A percentile compares a stretch with the other conserved stretches of the same genome.
Evolutionary conservation across 2,329 filamentous ascomycete species (phyloP).

Genomic region (Sporothrix curviconia): DNA sequence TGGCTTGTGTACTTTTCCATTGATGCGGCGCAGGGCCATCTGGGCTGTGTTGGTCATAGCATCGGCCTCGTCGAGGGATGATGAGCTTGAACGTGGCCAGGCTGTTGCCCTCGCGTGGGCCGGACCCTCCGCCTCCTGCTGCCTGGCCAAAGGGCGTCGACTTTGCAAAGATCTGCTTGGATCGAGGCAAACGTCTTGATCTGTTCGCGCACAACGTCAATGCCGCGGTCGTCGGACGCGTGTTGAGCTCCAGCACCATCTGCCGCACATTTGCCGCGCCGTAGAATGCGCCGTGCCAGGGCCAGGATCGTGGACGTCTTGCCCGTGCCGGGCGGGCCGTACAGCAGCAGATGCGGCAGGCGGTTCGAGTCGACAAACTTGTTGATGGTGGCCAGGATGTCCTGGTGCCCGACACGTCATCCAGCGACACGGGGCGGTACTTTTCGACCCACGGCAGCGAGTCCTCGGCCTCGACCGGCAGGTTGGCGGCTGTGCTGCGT

Average conservation of each 20-base stretch:
- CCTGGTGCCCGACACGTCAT: conserved; percentile 95
- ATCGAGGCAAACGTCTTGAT: conserved; percentile 99
- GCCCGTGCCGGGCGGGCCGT: conserved; percentile 91
- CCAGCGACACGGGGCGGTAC: conserved; percentile 80
- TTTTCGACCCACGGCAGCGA: conserved; percentile 97
- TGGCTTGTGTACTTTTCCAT: conserved; percentile 99
- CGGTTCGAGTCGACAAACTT: conserved; percentile 93
- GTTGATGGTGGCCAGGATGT: conserved; percentile 96
- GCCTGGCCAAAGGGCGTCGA: no score
- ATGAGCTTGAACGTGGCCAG: conserved; percentile 88
- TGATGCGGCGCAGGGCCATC: conserved; percentile 90
- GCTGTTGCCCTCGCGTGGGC: conserved; percentile 27
- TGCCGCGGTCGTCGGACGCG: conserved; percentile 92
- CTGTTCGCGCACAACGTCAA: conserved; percentile 95
- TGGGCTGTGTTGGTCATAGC: conserved; percentile 99
- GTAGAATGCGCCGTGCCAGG: conserved; percentile 86
- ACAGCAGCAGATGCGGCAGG: conserved; percentile 90
- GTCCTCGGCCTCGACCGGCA: conserved; percentile 90
- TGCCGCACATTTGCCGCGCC: conserved; percentile 87
- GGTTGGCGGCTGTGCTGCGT: conserved; percentile 84
- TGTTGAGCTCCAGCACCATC: conserved; percentile 98
- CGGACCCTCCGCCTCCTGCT: conserved; percentile 33
- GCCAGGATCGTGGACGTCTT: conserved; percentile 97
- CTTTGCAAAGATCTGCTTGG: conserved; percentile 92
- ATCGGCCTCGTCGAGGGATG: conserved; percentile 95